Conservation (phyloP, 2,329 filamentous ascomycete genomes). For the Cyanodermella asteris region DNA sequence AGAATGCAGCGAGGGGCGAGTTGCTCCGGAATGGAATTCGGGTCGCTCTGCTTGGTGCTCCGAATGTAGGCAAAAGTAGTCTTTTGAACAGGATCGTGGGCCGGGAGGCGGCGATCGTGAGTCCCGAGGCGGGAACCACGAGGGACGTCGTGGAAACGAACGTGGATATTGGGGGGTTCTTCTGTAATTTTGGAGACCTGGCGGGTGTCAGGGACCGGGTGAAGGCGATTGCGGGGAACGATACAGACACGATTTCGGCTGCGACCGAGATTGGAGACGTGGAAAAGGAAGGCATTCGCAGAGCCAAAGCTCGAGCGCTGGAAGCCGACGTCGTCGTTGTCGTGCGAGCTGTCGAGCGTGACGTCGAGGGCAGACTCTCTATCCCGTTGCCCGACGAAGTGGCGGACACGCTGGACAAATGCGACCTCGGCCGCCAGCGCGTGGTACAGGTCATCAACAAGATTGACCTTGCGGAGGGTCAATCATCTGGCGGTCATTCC, state of each 20-base stretch:
- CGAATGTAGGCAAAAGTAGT: constrained; percentile 89
- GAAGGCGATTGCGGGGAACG: background rate
- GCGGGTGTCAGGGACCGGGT: constrained; percentile 50
- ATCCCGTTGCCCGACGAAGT: constrained; percentile 32
- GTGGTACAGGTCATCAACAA: constrained; percentile 42
- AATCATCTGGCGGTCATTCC: too few species aligned
- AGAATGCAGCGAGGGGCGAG: constrained; percentile 62
- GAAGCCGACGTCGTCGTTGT: constrained; percentile 73
- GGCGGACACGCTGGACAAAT: constrained; percentile 27
- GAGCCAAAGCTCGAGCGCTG: constrained; percentile 59
- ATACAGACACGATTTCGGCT: constrained; percentile 6
- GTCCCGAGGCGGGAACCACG: constrained; percentile 77
- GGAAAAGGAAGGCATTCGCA: constrained; percentile 74
- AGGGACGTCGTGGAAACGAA: constrained; percentile 83
- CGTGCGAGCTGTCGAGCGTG: constrained; percentile 48
- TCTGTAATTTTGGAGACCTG: constrained; percentile 88
- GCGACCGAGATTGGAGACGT: constrained; percentile 39
- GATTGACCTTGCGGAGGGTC: constrained; percentile 32
- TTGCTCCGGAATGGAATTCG: constrained; percentile 66
- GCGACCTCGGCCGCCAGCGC: constrained; percentile 26
- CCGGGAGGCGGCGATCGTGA: constrained; percentile 86
- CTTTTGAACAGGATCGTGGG: constrained; percentile 78
- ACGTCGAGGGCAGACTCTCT: constrained; percentile 3
- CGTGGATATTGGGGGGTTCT: constrained; percentile 71
- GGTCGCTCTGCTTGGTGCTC: constrained; percentile 70